These are phyloP conservation scores for Trichoderma sp. DNA, from an alignment of 2,329 filamentous ascomycete species.

Conservation along the genomic window DNA sequence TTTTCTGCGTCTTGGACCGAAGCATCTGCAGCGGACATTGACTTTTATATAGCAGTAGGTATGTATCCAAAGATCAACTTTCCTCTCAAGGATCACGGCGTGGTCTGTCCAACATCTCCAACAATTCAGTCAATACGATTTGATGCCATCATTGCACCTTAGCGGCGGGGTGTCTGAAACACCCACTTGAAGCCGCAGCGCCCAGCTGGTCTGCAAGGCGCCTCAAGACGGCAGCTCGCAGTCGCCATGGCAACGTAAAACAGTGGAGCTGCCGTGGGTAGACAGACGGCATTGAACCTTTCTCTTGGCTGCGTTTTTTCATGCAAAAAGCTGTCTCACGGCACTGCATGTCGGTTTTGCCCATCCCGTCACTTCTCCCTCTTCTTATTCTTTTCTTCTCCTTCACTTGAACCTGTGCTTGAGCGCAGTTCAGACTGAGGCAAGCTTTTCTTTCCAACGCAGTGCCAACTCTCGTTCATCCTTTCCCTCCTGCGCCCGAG, in stretches of 20 bases:
- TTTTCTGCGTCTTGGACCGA: no score
- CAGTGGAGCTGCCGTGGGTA: conserved; percentile 13
- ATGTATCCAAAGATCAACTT: no score
- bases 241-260: background rate
- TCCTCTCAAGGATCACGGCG: no score
- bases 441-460: background rate
- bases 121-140: background rate
- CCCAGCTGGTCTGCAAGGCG: background rate
- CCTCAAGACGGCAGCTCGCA: conserved; percentile 19
- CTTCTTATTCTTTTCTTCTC: conserved; percentile 1
- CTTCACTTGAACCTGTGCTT: background rate
- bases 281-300: background rate
- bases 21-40: no score
- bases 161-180: conserved; percentile 15
- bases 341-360: conserved; percentile 5
- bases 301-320: conserved; percentile 1
- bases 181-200: conserved; percentile 13
- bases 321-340: conserved; percentile 26
- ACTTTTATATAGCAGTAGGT: no score
- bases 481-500: background rate
- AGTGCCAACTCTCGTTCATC: conserved; percentile 9
- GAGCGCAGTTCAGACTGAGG: background rate
- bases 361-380: background rate
- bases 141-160: background rate
- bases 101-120: background rate